Conservation (phyloP, 495 filamentous ascomycete species). For the Friedmanniomyces endolithicus region DNA sequence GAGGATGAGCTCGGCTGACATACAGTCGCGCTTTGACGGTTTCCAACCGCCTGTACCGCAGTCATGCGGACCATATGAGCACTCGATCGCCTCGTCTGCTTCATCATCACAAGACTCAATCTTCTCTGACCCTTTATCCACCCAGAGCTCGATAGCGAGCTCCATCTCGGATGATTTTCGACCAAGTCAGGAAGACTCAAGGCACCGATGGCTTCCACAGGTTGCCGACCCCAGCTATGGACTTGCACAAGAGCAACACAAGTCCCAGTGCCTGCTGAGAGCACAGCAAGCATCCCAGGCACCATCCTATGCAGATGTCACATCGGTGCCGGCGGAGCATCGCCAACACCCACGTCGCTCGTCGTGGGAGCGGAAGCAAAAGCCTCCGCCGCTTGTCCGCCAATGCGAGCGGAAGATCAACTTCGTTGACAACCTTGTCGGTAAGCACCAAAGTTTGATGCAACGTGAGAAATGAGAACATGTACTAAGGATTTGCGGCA, state of each 20-base stretch:
- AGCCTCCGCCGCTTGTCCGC: constrained; percentile 70
- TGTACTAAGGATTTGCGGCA: constrained; percentile 31
- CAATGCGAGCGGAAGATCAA: constrained; percentile 88
- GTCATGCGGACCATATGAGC: constrained; percentile 14
- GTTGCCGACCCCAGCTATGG: background rate
- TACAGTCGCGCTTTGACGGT: constrained; percentile 2
- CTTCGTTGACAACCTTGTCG: constrained; percentile 96
- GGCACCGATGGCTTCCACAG: constrained; percentile 11
- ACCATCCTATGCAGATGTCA: constrained; percentile 19
- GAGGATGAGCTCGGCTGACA: constrained; percentile 10
- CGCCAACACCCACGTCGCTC: constrained; percentile 70
- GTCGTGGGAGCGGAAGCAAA: constrained; percentile 36
- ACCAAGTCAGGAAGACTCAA: constrained; percentile 11
- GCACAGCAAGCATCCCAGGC: background rate
- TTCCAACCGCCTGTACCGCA: background rate
- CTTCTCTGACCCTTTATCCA: constrained; percentile 17
- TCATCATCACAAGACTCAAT: constrained; percentile 21
- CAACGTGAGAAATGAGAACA: constrained; percentile 1
- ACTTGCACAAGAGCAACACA: background rate
- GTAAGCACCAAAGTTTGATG: constrained; percentile 48
- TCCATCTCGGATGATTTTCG: constrained; percentile 19
- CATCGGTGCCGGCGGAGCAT: constrained; percentile 50
- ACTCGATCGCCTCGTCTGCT: constrained; percentile 19
- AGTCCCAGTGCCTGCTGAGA: background rate
- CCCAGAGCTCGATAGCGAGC: constrained; percentile 18